Evolutionary conservation across 176 grass and related monocot species (phyloP).

Genomic region (Dactylis glomerata): DNA sequence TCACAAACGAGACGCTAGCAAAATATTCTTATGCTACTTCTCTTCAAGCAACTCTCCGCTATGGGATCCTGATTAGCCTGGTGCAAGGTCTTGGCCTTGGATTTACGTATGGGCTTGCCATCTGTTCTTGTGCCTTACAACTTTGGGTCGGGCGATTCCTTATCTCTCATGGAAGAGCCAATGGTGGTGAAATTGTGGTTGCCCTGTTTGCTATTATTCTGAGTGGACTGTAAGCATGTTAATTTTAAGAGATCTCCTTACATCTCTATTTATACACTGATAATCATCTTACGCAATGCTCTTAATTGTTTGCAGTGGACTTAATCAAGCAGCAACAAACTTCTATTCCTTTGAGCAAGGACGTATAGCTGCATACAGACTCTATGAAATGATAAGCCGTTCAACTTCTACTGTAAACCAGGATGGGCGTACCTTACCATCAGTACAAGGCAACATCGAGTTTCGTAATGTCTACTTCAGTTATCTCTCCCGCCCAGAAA

Average conservation of each 20-base stretch:
- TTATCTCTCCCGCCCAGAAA: constrained; percentile 95
- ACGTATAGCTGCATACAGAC: constrained; percentile 92
- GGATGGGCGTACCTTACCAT: constrained; percentile 64
- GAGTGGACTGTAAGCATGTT: constrained; percentile 84
- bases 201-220: constrained; percentile 88
- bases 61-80: constrained; percentile 94
- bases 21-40: constrained; percentile 99
- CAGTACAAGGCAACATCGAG: constrained; percentile 94
- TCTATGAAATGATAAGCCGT: constrained; percentile 97
- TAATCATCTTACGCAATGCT: constrained; percentile 20
- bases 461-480: constrained; percentile 99
- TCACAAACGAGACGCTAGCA: constrained; percentile 93
- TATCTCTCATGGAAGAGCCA: constrained; percentile 76
- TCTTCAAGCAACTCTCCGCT: constrained; percentile 93
- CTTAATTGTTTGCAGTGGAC: constrained; percentile 59
- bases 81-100: constrained; percentile 98
- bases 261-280: constrained; percentile 16
- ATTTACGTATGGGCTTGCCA: constrained; percentile 98
- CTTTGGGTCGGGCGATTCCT: constrained; percentile 92
- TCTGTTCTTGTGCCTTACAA: constrained; percentile 98
- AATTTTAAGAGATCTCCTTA: constrained; percentile 1
- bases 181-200: constrained; percentile 87
- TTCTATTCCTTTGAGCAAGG: constrained; percentile 99
- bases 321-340: constrained; percentile 98
- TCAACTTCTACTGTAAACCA: constrained; percentile 82